A percentile compares a stretch with the other conserved stretches of the same genome.
Evolutionary conservation across 2,329 filamentous ascomycete genomes (phyloP).

Genomic region (Calycina herbarum): DNA sequence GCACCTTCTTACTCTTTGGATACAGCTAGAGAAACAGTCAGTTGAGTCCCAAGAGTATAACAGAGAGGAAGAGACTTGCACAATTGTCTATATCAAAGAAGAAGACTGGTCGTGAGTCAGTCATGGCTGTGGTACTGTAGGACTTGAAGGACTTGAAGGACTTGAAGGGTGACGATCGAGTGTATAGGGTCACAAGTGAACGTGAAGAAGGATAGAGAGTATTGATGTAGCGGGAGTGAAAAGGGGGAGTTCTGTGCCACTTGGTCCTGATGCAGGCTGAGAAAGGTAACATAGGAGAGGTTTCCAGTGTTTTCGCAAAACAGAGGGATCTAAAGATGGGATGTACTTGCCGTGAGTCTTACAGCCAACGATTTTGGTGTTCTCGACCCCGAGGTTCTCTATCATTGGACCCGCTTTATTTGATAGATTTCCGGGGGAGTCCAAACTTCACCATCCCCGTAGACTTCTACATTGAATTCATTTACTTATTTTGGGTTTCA

Average conservation of each 20-base stretch:
- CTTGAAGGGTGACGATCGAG: background rate
- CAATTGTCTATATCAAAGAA: conserved; percentile 99
- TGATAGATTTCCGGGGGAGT: background rate
- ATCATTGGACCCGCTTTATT: background rate
- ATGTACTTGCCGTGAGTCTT: background rate
- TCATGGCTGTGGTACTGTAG: conserved; percentile 16
- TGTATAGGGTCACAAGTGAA: background rate
- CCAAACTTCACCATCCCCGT: too few species aligned
- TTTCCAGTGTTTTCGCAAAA: background rate
- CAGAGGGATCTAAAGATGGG: background rate
- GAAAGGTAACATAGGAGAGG: background rate
- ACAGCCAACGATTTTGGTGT: background rate
- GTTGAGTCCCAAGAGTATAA: background rate
- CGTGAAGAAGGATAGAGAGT: background rate
- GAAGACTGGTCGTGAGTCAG: conserved; percentile 51
- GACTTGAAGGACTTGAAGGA: background rate
- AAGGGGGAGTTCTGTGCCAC: background rate
- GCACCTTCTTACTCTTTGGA: conserved; percentile 82
- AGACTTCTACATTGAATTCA: too few species aligned
- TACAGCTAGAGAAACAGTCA: conserved; percentile 59
- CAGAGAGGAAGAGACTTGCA: conserved; percentile 46
- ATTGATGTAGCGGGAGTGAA: background rate
- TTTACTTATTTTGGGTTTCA: too few species aligned
- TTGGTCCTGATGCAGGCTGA: background rate
- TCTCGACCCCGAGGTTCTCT: background rate